Evolutionary conservation across 2,329 filamentous ascomycete genomes (phyloP).

Genomic region (Saccharata proteae): DNA sequence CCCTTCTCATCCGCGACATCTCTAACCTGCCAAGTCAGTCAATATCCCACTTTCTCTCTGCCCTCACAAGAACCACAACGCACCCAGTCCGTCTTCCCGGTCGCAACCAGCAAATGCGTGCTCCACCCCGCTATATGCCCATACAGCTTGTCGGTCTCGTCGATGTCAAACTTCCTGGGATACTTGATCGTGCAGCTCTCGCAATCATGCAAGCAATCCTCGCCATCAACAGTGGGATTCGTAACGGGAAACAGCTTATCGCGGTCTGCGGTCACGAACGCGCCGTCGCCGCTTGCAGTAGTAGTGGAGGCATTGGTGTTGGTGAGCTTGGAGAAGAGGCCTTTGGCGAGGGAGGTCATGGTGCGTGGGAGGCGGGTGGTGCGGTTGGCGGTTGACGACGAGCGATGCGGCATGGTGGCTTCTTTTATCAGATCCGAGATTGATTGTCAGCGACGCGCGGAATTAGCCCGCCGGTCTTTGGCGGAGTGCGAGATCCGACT

Average conservation of each 20-base stretch:
- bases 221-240: conserved; percentile 66
- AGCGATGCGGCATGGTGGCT: conserved; percentile 23
- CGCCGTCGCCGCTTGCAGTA: conserved; percentile 21
- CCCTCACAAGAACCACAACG: conserved; percentile 38
- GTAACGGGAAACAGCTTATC: conserved; percentile 60
- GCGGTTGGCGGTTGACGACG: conserved; percentile 20
- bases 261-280: conserved; percentile 35
- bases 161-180: conserved; percentile 60
- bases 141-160: conserved; percentile 68
- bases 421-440: too few relatives aligned
- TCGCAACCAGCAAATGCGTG: conserved; percentile 83
- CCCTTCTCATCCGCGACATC: conserved; percentile 58
- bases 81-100: conserved; percentile 94
- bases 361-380: conserved; percentile 1
- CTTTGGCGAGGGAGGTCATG: conserved; percentile 12
- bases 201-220: conserved; percentile 84
- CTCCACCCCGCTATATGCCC: conserved; percentile 78
- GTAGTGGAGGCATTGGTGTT: conserved; percentile 20
- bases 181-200: conserved; percentile 66
- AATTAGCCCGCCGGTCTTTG: too few relatives aligned
- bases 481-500: too few relatives aligned
- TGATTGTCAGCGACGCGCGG: too few relatives aligned
- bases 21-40: conserved; percentile 10
- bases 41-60: conserved; percentile 32
- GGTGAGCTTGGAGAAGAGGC: conserved; percentile 17